Base-by-base conservation (phyloP, 768 basidiomycete species). In the Leccinum uliginosum region DNA sequence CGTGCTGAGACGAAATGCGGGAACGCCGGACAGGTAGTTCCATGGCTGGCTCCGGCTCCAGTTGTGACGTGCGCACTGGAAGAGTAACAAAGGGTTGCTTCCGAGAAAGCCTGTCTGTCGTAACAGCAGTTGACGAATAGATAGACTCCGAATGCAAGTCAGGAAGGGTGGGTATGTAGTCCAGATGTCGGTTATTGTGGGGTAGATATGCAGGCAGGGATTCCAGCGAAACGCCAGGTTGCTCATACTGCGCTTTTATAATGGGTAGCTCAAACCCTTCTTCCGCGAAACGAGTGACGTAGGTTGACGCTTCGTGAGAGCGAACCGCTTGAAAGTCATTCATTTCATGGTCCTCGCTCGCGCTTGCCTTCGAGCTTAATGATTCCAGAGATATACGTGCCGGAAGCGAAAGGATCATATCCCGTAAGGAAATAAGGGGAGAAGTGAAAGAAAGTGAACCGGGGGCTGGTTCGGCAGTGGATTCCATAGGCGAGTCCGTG, bases 31-130 rank as follows among this genome's bases (percentile, higher is more conserved):
- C 56, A 29, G 67, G 64, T 1, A 71, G 40, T 38, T 71, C 70
- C 71, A 71, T 73, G 3, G 59, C 62, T 38, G 72, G 72, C 50
- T 73, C 63, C 15, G 71, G 71, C 44, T 68, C 72, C 6, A 73
- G 57, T 32, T 71, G 71, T 1, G 63, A 66, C 4, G 67, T 73
- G 38, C 71, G 70, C 45, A 73, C 65, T 5, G 67, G 70, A 49
- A 51, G 53, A 30, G 50, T 52, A 30, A 53, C 49, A 38, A 67
- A 63, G 19, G 71, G 63, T 9, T 57, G 62, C 10, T n/a, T 35
- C 46, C 58, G 66, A 8, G 30, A 43, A 4, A 6, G 43, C 6
- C 14, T 59, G 23, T 54, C 52, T 6, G 38, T 19, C n/a, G 55
- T 53, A n/a, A 11, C 15, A 9, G 38, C 17, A 6, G 38, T 50